Evolutionary conservation across 2,329 filamentous ascomycete species (phyloP), one percentile per base, ranked within the genome.

Genomic region (Leptographium procerum): DNA sequence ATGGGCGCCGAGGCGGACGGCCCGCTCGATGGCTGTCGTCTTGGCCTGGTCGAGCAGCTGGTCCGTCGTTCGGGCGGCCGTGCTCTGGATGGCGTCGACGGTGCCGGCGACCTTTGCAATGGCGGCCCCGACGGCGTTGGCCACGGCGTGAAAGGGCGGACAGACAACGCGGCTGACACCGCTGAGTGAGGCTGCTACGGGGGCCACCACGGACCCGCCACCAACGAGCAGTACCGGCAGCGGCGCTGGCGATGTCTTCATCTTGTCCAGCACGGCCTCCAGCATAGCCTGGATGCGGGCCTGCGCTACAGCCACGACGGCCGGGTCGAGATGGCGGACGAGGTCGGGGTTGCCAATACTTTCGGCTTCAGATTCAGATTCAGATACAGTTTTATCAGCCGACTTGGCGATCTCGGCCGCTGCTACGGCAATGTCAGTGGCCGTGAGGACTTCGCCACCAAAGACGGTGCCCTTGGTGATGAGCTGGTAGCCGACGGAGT

Each of bases 111-210:
- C 80, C 50, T 79, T 71, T 2, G 82, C 80, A 59, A 82, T 83
- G 0, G 83, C 83, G 10, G 83, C 83, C 1, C 83, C 83, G 10
- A 86, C 82, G 0, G 83, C 83, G 64, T 86, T 86, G 7, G 83
- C 83, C 1, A 85, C 80, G 4, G 76, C 78, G 5, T 80, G 78
- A 71, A 75, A 82, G 47, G 75, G 69, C 0, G 81, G 81, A 61
- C 79, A 82, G 53, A 78, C 4, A 79, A 78, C 51, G 60, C 31
- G 22, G 33, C 77, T 80, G 11, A 81, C 82, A 1, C 82, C 82
- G 40, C 71, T 70, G 0, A 40, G 36, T 3, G 14, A 6, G 3
- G 36, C 36, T 16, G 75, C 68, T 31, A 78, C 71, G 0, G 81
- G 81, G 0, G 79, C 77, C 43, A 86, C 74, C 8, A 85, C 71